Evolutionary conservation across 768 basidiomycete species (phyloP).

Genomic region (Pleurotus citrinopileatus): DNA sequence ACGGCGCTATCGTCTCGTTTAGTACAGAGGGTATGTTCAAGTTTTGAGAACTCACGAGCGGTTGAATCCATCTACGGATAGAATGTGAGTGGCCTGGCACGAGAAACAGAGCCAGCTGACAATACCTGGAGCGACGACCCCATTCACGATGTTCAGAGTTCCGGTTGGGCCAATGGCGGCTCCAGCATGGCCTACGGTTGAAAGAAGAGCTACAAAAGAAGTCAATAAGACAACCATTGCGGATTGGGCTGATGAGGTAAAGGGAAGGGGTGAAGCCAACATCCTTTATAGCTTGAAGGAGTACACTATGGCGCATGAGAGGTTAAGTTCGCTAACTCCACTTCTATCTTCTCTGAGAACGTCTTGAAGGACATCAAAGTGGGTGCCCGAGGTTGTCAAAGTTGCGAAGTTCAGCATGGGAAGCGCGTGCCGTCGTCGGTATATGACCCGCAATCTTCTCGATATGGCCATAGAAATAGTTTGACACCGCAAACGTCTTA

Average conservation of each 20-base stretch:
- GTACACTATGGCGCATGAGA: background rate
- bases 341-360: background rate
- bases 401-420: background rate
- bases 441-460: too few species aligned
- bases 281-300: background rate
- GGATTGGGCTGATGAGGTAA: background rate
- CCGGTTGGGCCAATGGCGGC: constrained; percentile 15
- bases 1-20: constrained; percentile 28
- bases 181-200: constrained; percentile 10
- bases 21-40: background rate
- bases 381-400: background rate
- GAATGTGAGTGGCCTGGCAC: too few species aligned
- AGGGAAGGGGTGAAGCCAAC: background rate
- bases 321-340: background rate
- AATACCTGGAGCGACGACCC: constrained; percentile 21
- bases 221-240: background rate
- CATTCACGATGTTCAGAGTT: constrained; percentile 18
- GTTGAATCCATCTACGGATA: constrained; percentile 43
- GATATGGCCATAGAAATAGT: too few species aligned
- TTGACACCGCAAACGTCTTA: too few species aligned
- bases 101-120: too few species aligned
- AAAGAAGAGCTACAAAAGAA: background rate
- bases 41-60: constrained; percentile 29
- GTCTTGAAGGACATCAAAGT: background rate
- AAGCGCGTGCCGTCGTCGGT: background rate